These are phyloP conservation scores for Immersiporthe knoxdaviesiana DNA, from an alignment of 2,329 filamentous ascomycete species.

Conservation along the genomic window DNA sequence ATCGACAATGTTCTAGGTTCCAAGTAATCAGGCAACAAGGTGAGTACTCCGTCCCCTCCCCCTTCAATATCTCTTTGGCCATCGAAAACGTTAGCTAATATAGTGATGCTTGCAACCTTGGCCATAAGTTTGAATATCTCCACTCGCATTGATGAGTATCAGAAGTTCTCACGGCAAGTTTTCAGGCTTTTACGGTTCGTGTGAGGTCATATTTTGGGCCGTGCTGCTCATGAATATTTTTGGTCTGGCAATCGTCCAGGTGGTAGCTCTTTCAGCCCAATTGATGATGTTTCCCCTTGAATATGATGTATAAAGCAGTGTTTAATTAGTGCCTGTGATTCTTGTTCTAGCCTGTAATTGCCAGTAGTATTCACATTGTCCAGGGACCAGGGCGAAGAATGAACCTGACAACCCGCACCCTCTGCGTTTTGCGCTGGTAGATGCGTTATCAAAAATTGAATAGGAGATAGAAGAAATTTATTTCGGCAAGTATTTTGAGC, in stretches of 20 bases:
- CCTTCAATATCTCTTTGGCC: background rate
- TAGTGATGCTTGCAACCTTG: background rate
- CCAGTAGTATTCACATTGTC: background rate
- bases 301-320: background rate
- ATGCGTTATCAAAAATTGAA: background rate
- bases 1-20: conserved; percentile 11
- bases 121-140: background rate
- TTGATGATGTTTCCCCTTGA: background rate
- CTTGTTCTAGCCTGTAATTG: background rate
- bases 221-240: background rate
- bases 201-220: background rate
- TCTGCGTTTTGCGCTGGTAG: background rate
- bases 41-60: background rate
- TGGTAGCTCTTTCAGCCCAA: too few species aligned
- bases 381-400: too few species aligned
- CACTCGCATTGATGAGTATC: background rate
- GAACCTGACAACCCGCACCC: too few species aligned
- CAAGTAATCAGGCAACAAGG: background rate
- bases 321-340: background rate
- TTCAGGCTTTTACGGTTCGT: background rate
- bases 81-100: background rate
- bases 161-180: background rate
- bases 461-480: too few species aligned
- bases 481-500: background rate
- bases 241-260: background rate